phyloP scores from a whole-genome alignment of 169 alveolate genomes.

The Plasmodium billcollinsi region DNA sequence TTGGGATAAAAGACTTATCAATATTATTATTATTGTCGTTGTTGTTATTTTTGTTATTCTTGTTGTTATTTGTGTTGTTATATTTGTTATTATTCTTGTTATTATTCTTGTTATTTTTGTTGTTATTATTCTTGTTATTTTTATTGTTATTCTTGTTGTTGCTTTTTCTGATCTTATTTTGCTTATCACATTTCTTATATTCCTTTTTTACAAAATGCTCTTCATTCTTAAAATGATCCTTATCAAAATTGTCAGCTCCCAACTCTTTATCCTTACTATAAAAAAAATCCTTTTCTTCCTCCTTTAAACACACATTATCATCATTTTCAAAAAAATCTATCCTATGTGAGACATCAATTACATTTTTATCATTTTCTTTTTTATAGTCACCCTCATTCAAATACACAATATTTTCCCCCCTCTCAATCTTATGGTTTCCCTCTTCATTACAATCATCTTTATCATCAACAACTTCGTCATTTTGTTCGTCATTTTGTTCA shows the following conservation, averaged over 20 bases:
- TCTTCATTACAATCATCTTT: no score
- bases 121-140: background rate
- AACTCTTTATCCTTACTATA: conserved; percentile 20
- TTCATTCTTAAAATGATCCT: background rate
- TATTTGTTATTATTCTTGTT: background rate
- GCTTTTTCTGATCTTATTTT: background rate
- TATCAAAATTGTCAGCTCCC: background rate
- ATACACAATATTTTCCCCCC: no score
- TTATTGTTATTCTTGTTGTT: background rate
- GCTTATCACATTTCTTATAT: background rate
- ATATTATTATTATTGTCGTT: background rate
- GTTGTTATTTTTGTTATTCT: background rate
- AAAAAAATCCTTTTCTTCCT: conserved; percentile 6
- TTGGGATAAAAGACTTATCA: background rate
- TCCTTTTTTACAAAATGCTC: background rate
- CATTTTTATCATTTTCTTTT: no score
- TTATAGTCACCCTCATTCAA: no score
- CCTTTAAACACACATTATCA: no score
- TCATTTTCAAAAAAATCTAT: no score
- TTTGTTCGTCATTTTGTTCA: no score
- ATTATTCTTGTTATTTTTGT: background rate
- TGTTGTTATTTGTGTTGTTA: background rate
- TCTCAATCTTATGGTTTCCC: no score
- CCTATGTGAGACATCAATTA: no score
- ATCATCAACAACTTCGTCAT: background rate